Base-by-base conservation (phyloP, 306 rosid genomes). In the Aeschynomene evenia region DNA sequence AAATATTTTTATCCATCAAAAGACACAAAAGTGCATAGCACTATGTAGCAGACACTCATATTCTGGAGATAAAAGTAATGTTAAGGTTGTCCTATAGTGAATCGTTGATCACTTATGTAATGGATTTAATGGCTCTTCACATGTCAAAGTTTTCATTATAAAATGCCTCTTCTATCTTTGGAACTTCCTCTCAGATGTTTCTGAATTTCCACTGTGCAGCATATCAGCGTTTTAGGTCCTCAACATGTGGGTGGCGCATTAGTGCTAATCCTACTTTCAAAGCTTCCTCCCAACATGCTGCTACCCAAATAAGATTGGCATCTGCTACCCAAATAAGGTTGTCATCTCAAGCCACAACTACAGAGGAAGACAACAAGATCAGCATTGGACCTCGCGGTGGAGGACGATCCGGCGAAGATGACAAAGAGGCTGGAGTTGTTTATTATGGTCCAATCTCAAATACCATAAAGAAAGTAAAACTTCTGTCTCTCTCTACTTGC, bases 401-500 rank as follows among this genome's bases (percentile, higher is more conserved):
- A 6, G 77, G 70, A 18, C 75, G 85, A 67, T 53, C 54, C 4
- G 80, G 49, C 46, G 83, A 82, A 55, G 87, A 77, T 64, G 95
- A 83, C 50, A 87, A 87, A 62, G 88, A 87, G 49, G 69, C 84
- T 0, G 87, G 81, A 78, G 46, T 94, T 60, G 83, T 76, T 51
- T 94, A 94, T 67, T 18, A 80, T 36, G 99, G 97, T 45, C 97
- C 97, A 0, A 94, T 88, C 71, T 94, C 99, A 13, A 81, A 82
- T 37, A 91, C 95, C 33, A 83, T 94, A 49, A 91, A 94, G 75
- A 88, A 88, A 81, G 97, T 88, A 16, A 94, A 94, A 83, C 97
- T 94, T 50, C 81, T 94, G 22, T 94, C 98, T 28, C 88, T 94
- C 36, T 90, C 98, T 9, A 94, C 97, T 16, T 94, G 98, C 87